Percentiles rank a stretch among this genome's conserved stretches.
phyloP scores from a whole-genome alignment of 1,284 basidiomycete species.

The Cerioporus squamosus region DNA sequence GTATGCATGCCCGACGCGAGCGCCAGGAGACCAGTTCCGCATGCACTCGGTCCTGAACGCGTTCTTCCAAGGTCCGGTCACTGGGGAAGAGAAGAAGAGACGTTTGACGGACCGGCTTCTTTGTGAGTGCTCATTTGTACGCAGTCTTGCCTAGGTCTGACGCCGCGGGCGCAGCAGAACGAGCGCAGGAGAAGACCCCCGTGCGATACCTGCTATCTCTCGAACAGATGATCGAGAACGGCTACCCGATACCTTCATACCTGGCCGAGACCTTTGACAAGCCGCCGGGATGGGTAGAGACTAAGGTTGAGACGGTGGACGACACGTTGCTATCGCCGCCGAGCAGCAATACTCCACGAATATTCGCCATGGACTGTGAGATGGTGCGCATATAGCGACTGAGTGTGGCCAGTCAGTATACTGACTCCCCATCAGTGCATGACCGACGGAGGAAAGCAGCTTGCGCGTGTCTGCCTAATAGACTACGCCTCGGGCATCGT shows the following conservation, averaged over 20 bases:
- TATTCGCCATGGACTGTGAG: slow-evolving; percentile 88
- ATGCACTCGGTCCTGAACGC: slow-evolving; percentile 86
- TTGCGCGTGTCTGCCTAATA: slow-evolving; percentile 84
- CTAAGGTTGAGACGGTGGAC: slow-evolving; percentile 49
- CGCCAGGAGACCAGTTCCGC: slow-evolving; percentile 82
- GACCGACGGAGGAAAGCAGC: slow-evolving; percentile 86
- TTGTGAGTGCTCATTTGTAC: slow-evolving; percentile 46
- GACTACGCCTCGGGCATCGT: slow-evolving; percentile 74
- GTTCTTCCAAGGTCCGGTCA: slow-evolving; percentile 83
- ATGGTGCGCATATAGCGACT: slow-evolving; percentile 65
- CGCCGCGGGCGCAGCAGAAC: slow-evolving; percentile 51
- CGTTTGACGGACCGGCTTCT: slow-evolving; percentile 56
- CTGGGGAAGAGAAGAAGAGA: slow-evolving; percentile 76
- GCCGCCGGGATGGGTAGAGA: slow-evolving; percentile 75
- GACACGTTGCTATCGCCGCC: slow-evolving; percentile 25
- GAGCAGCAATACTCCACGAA: slow-evolving; percentile 42
- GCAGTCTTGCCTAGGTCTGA: not conserved
- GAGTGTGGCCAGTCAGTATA: slow-evolving; percentile 1
- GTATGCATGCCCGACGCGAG: slow-evolving; percentile 88
- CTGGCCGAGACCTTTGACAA: slow-evolving; percentile 71
- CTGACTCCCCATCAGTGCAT: slow-evolving; percentile 57
- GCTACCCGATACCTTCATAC: slow-evolving; percentile 85
- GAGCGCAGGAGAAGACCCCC: slow-evolving; percentile 61
- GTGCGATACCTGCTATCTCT: slow-evolving; percentile 74
- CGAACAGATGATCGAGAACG: slow-evolving; percentile 90